phyloP scores from a whole-genome alignment of 192 early-diverging fungal genomes.

The Backusella mclennaniae region DNA sequence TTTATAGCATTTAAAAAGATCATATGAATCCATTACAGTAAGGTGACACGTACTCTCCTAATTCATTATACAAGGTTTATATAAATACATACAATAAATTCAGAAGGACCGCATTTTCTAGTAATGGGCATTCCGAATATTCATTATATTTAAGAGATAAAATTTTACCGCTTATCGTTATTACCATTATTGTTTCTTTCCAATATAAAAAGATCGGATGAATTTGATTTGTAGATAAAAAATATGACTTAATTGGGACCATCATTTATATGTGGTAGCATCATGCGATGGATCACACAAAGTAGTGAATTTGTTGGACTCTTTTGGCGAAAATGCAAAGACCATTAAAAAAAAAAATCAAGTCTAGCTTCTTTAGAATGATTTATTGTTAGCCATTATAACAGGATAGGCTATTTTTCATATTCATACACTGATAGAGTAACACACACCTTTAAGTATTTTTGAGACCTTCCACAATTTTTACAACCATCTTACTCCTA shows the following conservation, averaged over 20 bases:
- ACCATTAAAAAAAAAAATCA: not conserved
- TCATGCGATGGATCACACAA: not conserved
- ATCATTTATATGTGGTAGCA: not conserved
- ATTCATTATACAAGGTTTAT: not conserved
- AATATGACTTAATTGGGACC: not conserved
- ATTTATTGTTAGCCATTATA: not conserved
- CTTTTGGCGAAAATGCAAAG: not conserved
- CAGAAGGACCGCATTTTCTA: not conserved
- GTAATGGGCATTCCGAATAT: not conserved
- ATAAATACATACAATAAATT: not conserved
- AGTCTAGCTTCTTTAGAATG: not conserved
- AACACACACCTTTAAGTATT: not conserved
- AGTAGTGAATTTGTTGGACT: not conserved
- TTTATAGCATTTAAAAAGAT: slow-evolving; percentile 3
- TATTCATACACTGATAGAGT: not conserved
- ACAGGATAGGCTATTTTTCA: not conserved
- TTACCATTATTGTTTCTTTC: not conserved
- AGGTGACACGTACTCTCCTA: not conserved
- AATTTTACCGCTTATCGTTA: not conserved
- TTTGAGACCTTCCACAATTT: not conserved
- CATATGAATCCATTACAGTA: not conserved
- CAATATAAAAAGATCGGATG: not conserved
- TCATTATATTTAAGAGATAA: not conserved
- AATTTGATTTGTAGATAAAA: not conserved
- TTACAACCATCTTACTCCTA: not conserved